Percentiles rank a stretch among this genome's conserved stretches.
Conservation (phyloP, 75 land plant genomes). For the Ceratopteris richardii region DNA sequence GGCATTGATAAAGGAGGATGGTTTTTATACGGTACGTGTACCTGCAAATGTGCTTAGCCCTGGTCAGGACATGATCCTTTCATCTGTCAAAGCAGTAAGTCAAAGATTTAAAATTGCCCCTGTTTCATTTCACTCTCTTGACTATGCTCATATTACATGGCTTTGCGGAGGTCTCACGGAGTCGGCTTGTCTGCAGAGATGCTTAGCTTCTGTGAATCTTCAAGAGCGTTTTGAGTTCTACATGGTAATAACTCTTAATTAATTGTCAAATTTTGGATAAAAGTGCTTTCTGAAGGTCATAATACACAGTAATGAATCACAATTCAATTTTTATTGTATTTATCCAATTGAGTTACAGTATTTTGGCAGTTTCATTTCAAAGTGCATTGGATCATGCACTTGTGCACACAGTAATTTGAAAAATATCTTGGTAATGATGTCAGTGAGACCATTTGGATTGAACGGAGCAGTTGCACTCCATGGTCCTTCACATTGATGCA, state of each 20-base stretch:
- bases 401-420: no score
- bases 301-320: no score
- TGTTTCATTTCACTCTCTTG: neutral
- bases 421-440: no score
- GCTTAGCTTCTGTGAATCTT: slow-evolving; percentile 25
- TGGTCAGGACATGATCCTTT: slow-evolving; percentile 50
- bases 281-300: neutral
- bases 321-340: no score
- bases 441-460: no score
- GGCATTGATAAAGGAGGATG: slow-evolving; percentile 70
- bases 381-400: no score
- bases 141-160: neutral
- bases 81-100: slow-evolving; percentile 90
- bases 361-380: no score
- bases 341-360: no score
- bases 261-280: neutral
- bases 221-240: slow-evolving; percentile 29
- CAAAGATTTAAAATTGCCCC: neutral
- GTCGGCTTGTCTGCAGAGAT: slow-evolving; percentile 17
- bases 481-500: no score
- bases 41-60: slow-evolving; percentile 68
- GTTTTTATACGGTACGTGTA: slow-evolving; percentile 63
- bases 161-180: neutral
- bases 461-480: no score
- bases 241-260: slow-evolving; percentile 16